Evolutionary conservation across 305 asterid genomes (phyloP).

Genomic region (Fraxinus dipetala): DNA sequence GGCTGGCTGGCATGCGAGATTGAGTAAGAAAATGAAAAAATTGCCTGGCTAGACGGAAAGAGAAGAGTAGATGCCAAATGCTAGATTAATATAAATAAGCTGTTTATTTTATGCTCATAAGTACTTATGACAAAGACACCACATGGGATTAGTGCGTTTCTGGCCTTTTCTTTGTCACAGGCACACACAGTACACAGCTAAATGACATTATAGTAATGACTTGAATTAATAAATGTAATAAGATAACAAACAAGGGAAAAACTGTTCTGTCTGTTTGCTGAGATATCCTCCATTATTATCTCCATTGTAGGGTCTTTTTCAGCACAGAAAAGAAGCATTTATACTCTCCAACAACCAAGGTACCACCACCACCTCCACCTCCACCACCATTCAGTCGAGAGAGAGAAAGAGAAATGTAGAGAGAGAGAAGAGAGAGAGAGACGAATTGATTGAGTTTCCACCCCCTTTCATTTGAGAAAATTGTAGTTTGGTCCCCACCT

Average conservation of each 20-base stretch:
- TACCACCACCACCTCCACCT: background rate
- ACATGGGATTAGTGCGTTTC: conserved; percentile 28
- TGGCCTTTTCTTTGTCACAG: conserved; percentile 20
- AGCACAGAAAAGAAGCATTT: conserved; percentile 58
- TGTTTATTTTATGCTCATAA: conserved; percentile 2
- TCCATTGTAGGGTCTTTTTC: conserved; percentile 42
- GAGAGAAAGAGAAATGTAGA: conserved; percentile 8
- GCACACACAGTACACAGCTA: conserved; percentile 9
- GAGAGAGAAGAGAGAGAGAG: background rate
- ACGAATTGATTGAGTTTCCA: background rate
- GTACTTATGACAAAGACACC: conserved; percentile 20
- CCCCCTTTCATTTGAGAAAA: background rate
- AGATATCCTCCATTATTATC: conserved; percentile 21
- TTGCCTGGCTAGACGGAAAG: conserved; percentile 59
- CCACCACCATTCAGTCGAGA: background rate
- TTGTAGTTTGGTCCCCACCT: background rate
- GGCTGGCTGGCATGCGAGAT: conserved; percentile 22
- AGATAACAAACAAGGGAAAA: conserved; percentile 42
- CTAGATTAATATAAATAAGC: background rate
- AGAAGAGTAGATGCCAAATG: conserved; percentile 14
- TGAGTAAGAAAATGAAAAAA: conserved; percentile 29
- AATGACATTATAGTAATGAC: background rate
- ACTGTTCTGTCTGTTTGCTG: conserved; percentile 40
- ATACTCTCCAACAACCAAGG: conserved; percentile 52
- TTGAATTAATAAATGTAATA: background rate